A percentile compares a stretch with the other conserved stretches of the same genome.
phyloP scores from a whole-genome alignment of 129 eudicot species.

The Lactuca saligna region DNA sequence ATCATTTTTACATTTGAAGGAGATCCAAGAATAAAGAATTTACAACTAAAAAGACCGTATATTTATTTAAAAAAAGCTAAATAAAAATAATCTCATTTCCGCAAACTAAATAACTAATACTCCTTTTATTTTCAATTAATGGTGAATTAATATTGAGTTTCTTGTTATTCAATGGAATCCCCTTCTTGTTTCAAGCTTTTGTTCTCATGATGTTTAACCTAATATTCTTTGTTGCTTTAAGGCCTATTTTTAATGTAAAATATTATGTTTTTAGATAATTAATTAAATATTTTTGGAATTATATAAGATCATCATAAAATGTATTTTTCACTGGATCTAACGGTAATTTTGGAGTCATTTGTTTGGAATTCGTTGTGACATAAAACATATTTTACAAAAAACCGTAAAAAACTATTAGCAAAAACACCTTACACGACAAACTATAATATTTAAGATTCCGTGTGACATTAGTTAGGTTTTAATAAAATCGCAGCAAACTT shows the following conservation, averaged over 20 bases:
- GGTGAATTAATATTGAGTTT: not conserved
- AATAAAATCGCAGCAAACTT: not conserved
- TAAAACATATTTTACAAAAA: not conserved
- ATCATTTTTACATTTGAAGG: no score
- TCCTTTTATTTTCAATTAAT: not conserved
- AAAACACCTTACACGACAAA: slow-evolving; percentile 9
- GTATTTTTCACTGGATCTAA: slow-evolving; percentile 5
- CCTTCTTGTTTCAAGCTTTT: slow-evolving; percentile 20
- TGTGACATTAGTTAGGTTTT: not conserved
- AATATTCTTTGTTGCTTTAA: slow-evolving; percentile 12
- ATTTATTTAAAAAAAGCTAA: not conserved
- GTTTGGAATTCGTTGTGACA: not conserved
- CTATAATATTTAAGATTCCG: slow-evolving; percentile 1
- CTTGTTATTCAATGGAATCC: not conserved
- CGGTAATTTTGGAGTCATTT: slow-evolving; percentile 7
- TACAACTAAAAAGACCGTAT: no score
- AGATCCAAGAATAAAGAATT: no score
- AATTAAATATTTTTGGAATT: not conserved
- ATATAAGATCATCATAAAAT: not conserved
- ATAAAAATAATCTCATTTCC: not conserved
- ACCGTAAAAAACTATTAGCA: not conserved
- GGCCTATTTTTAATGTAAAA: not conserved
- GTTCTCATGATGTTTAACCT: slow-evolving; percentile 28
- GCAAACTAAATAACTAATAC: no score
- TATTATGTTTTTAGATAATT: not conserved